Evolutionary conservation across 306 rosid genomes (phyloP).

Genomic region (Glycine soja): DNA sequence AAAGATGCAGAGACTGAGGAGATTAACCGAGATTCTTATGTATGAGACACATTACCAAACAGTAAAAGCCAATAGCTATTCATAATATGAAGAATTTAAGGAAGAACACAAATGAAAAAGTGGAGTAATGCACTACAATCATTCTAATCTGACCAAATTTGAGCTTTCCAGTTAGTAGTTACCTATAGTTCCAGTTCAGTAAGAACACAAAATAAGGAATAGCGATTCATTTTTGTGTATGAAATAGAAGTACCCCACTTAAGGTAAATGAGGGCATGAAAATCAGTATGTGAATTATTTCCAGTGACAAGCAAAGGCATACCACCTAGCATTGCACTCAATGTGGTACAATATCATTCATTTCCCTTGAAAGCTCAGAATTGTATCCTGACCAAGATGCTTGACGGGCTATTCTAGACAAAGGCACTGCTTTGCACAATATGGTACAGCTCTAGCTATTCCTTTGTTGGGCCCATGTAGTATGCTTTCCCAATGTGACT

Average conservation of each 20-base stretch:
- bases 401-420: not conserved
- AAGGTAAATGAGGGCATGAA: slow-evolving; percentile 25
- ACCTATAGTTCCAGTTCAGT: not conserved
- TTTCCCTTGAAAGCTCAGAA: slow-evolving; percentile 22
- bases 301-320: slow-evolving; percentile 7
- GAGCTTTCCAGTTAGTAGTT: not conserved
- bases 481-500: not conserved
- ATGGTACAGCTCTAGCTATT: slow-evolving; percentile 1
- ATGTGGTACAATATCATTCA: not conserved
- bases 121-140: not conserved
- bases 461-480: slow-evolving; percentile 24
- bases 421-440: not conserved
- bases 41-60: not conserved
- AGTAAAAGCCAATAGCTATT: slow-evolving; percentile 21
- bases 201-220: slow-evolving; percentile 8
- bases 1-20: not conserved
- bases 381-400: slow-evolving; percentile 34
- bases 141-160: slow-evolving; percentile 1
- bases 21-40: not conserved
- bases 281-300: slow-evolving; percentile 7
- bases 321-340: not conserved
- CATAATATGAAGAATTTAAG: not conserved
- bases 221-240: not conserved
- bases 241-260: not conserved
- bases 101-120: not conserved